Base-by-base conservation (phyloP, 768 basidiomycete species). In the Kondoa malvinella region DNA sequence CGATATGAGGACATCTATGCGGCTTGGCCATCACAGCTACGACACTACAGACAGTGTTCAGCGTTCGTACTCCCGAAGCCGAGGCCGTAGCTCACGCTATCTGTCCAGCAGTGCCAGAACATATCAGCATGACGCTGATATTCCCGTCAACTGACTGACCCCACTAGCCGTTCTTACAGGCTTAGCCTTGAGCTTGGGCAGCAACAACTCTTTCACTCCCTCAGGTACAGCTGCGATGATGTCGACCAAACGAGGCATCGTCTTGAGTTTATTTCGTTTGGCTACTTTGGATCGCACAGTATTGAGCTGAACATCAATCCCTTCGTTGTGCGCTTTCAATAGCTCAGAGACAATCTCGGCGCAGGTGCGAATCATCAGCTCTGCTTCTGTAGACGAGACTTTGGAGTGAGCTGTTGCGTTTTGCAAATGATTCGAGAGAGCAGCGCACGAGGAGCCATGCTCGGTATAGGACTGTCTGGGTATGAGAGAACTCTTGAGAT, bases 21-120 rank as follows among this genome's bases (percentile, higher is more conserved):
- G 95, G 95, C 75, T 97, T 99, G 80, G 92, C 94, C 95, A 99
- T 99, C n/a, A 99, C 94, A 8, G 95, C 95, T 16, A 99, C 95
- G 27, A 97, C 95, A 68, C 97, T 92, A 91, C 94, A 69, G 14
- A 3, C n/a, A n/a, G 4, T n/a, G 68, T 2, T 67, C n/a, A 65
- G 31, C 21, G 21, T 15, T 27, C 65, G 17, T 30, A 57, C 40
- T 21, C 56, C 31, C 58, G 17, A 64, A 3, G 30, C 3, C 30
- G 25, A 27, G 32, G 2, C 29, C 58, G 26, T n/a, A 62, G 8
- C 4, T 4, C 40, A 34, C 16, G 32, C 34, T 32, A 58, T n/a
- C 29, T 30, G 60, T 27, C 1, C 21, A 25, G 26, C 2, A 21
- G 21, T 30, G 32, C 0, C 1, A 27, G 27, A n/a, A 4, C 2